Evolutionary conservation across 2,329 filamentous ascomycete genomes (phyloP), one percentile per base, ranked within the genome.

Genomic region (Ceratocystis ficicola): DNA sequence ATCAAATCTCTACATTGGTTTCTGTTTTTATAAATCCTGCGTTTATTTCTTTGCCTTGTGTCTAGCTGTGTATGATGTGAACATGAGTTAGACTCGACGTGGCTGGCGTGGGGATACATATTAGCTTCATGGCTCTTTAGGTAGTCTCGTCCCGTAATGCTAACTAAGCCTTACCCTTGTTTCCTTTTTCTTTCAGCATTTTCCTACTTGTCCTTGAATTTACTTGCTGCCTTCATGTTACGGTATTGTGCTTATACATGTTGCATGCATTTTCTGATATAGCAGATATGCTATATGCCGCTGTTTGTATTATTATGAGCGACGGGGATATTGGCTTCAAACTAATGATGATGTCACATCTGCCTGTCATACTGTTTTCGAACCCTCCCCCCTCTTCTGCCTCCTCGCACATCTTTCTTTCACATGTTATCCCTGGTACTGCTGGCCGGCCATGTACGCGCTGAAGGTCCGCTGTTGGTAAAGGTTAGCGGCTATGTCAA

Each of bases 381-480:
- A 50, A 22, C 17, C n/a, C 41, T 5, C 48, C 25, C 25, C 44
- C 20, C 1, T 15, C 12, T n/a, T 46, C 2, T 61, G 3, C 22
- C 48, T 25, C 48, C 48, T 5, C 44, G 12, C 46, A 8, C 5
- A 15, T 28, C 22, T 28, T 52, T 15, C 10, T 52, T 10, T 3
- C n/a, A n/a, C 17, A 22, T 48, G 46, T 2, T 59, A 64, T 3
- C 67, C 72, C 65, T 76, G 74, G 30, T 74, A 70, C 3, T 75
- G 70, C 66, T 82, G 79, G 6, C 79, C 79, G 0, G 75, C 73
- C 76, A 84, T 79, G 69, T 78, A 84, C 2, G 78, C 79, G 46
- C 73, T 73, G 70, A 84, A 84, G 1, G 81, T 74, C 74, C 76
- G 79, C 80, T 83, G 69, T 17, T 67, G 50, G 1, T 17, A 17